Conservation (phyloP, 169 alveolate species). For the Sarcocystis neurona region DNA sequence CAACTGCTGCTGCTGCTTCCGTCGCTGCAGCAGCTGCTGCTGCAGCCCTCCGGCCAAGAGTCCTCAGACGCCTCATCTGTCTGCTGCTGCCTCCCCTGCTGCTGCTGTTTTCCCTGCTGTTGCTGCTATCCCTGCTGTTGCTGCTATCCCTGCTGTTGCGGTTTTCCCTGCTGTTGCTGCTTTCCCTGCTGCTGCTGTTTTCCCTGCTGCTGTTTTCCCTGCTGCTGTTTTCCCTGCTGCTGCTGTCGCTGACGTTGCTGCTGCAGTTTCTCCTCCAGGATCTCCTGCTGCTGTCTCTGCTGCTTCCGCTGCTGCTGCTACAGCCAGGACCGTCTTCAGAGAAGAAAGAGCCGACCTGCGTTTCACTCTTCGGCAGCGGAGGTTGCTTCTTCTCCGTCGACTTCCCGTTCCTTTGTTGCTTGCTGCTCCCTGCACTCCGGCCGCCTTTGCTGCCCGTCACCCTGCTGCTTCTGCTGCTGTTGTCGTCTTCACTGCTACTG, state of each 20-base stretch:
- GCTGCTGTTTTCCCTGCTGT: conserved; percentile 14
- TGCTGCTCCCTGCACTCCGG: neutral
- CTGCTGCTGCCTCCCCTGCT: neutral
- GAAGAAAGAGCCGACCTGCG: too few species aligned
- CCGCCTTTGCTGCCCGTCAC: neutral
- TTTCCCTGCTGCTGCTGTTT: neutral
- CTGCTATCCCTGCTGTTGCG: neutral
- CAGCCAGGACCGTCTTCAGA: too few species aligned
- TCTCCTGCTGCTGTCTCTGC: conserved; percentile 1
- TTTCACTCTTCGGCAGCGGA: neutral
- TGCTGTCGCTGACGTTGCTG: neutral
- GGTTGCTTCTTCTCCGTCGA: neutral
- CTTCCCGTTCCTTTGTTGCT: neutral
- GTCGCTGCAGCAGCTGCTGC: too few species aligned
- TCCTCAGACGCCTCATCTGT: neutral
- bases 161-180: neutral
- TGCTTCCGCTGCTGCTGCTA: neutral
- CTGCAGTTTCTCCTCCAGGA: conserved; percentile 4
- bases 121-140: neutral
- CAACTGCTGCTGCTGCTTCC: too few species aligned
- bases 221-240: conserved; percentile 9
- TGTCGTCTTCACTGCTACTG: conserved; percentile 3
- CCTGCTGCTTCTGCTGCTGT: neutral
- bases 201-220: conserved; percentile 18
- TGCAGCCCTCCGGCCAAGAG: neutral